Evolutionary conservation across 352 stramenopile species (phyloP).

Genomic region (Phytophthora cajani): DNA sequence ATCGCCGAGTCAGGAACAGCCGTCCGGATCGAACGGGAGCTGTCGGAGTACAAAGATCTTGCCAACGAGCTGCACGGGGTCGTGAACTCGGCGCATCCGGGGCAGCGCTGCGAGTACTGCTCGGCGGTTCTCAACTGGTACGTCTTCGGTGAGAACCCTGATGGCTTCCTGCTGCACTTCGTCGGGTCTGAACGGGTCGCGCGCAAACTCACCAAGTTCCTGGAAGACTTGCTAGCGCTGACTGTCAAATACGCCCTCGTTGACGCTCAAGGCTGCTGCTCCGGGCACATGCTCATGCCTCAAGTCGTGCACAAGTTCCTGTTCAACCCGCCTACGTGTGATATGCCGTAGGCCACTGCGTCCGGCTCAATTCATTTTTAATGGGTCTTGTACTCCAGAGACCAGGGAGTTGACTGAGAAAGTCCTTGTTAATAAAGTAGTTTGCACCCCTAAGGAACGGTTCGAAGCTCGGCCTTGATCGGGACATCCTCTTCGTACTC

Average conservation of each 20-base stretch:
- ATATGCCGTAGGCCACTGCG: constrained; percentile 1
- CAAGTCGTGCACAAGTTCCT: constrained; percentile 29
- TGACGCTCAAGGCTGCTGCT: constrained; percentile 18
- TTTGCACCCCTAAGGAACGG: constrained; percentile 9
- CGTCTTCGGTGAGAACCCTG: constrained; percentile 20
- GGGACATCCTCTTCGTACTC: constrained; percentile 45
- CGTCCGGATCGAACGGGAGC: constrained; percentile 7
- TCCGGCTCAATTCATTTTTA: neutral
- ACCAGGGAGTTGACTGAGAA: neutral
- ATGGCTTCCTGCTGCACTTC: constrained; percentile 14
- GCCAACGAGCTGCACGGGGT: constrained; percentile 14
- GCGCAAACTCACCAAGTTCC: constrained; percentile 25
- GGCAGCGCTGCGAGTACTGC: constrained; percentile 23
- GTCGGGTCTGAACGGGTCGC: constrained; percentile 18
- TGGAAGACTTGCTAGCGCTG: constrained; percentile 20
- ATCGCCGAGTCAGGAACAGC: neutral
- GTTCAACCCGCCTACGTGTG: constrained; percentile 10
- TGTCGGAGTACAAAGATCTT: constrained; percentile 21
- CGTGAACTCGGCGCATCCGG: constrained; percentile 9
- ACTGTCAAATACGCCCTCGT: constrained; percentile 6
- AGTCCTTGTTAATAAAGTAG: neutral
- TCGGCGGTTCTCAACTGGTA: constrained; percentile 20
- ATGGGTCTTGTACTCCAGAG: neutral
- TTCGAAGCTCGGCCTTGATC: constrained; percentile 17
- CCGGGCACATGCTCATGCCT: constrained; percentile 10